A percentile compares a stretch with the other conserved stretches of the same genome.
These are phyloP conservation scores for Saccharomyces kudriavzevii DNA, from an alignment of 805 yeast genomes.

Conservation along the genomic window DNA sequence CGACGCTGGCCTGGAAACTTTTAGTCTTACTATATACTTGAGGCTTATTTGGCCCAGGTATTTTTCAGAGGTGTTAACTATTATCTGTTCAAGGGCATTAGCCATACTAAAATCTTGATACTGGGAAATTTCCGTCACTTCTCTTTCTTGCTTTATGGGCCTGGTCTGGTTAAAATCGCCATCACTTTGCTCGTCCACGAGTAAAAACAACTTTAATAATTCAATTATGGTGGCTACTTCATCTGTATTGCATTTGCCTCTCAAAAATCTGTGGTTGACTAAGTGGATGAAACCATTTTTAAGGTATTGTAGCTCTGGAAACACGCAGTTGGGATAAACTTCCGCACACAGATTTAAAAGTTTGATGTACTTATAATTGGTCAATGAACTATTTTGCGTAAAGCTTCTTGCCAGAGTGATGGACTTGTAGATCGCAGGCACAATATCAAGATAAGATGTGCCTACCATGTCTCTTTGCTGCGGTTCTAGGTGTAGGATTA, in stretches of 20 bases:
- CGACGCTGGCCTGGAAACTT: slow-evolving; percentile 4
- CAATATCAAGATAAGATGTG: slow-evolving; percentile 7
- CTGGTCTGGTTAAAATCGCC: background rate
- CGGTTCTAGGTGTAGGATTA: slow-evolving; percentile 15
- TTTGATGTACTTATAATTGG: slow-evolving; percentile 14
- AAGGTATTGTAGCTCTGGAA: slow-evolving; percentile 5
- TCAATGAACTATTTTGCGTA: slow-evolving; percentile 5
- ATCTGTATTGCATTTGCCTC: background rate
- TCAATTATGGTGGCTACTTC: background rate
- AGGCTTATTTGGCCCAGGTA: slow-evolving; percentile 14
- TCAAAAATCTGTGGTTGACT: background rate
- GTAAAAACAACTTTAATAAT: background rate
- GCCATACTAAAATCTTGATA: background rate
- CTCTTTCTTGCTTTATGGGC: background rate
- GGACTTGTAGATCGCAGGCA: slow-evolving; percentile 8
- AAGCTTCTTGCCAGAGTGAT: slow-evolving; percentile 6
- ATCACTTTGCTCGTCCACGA: background rate
- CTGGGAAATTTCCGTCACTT: background rate
- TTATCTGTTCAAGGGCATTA: slow-evolving; percentile 6
- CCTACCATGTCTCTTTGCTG: slow-evolving; percentile 16
- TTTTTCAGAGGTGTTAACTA: slow-evolving; percentile 11
- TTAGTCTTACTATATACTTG: slow-evolving; percentile 13
- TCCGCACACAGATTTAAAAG: slow-evolving; percentile 16
- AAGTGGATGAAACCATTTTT: slow-evolving; percentile 7
- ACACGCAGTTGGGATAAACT: slow-evolving; percentile 8